A percentile compares a stretch with the other conserved stretches of the same genome.
These are phyloP conservation scores for Pseudopithomyces chartarum DNA, from an alignment of 2,329 filamentous ascomycete species.

Conservation along the genomic window DNA sequence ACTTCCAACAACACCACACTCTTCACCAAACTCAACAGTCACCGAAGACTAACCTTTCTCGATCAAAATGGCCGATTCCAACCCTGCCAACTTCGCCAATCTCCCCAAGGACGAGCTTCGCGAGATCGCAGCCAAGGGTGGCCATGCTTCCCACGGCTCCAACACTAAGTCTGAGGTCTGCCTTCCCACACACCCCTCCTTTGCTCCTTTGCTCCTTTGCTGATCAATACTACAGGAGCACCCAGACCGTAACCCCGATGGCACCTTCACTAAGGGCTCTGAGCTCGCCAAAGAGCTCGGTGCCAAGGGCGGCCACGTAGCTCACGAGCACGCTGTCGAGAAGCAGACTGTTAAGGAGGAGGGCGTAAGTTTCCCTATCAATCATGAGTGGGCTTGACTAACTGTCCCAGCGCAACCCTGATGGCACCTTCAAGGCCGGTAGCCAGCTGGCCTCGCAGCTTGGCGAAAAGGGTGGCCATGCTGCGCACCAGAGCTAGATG, in stretches of 20 bases:
- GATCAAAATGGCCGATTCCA: constrained; percentile 46
- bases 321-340: constrained; percentile 32
- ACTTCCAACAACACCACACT: constrained; percentile 3
- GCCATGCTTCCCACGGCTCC: constrained; percentile 46
- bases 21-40: background rate
- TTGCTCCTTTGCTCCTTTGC: background rate
- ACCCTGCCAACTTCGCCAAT: constrained; percentile 60
- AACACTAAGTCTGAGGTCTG: constrained; percentile 2
- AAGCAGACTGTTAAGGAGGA: constrained; percentile 18
- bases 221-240: constrained; percentile 14
- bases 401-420: constrained; percentile 42
- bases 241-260: constrained; percentile 43
- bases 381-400: background rate
- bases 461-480: constrained; percentile 29
- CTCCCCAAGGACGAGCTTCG: constrained; percentile 55
- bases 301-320: constrained; percentile 40
- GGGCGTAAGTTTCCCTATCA: constrained; percentile 24
- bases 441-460: constrained; percentile 33
- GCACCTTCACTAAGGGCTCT: constrained; percentile 46
- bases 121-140: constrained; percentile 57
- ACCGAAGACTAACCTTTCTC: constrained; percentile 3
- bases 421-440: constrained; percentile 37
- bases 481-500: constrained; percentile 14
- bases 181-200: background rate
- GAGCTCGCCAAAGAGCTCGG: constrained; percentile 46